phyloP scores from a whole-genome alignment of 345 rosid genomes.

The Bruguiera parviflora region DNA sequence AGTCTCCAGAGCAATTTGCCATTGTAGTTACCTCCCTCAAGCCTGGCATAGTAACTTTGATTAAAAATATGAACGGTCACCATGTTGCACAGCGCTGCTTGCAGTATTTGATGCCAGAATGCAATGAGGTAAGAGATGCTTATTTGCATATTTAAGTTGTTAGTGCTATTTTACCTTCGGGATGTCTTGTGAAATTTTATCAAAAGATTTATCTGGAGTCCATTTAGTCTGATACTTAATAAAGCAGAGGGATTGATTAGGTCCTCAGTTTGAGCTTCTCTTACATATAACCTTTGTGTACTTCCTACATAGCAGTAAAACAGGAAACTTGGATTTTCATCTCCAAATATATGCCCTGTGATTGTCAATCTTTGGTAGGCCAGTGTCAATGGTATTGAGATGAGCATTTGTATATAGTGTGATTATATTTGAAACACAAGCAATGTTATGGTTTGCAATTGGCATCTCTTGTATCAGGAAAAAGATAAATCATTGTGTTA shows the following conservation, averaged over 20 bases:
- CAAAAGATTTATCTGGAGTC: neutral
- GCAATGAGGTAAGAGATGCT: constrained; percentile 40
- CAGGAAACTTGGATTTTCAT: too few species aligned
- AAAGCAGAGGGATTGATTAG: neutral
- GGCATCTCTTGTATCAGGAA: too few species aligned
- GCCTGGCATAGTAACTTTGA: constrained; percentile 60
- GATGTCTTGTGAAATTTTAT: neutral
- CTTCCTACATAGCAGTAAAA: too few species aligned
- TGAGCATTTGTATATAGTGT: too few species aligned
- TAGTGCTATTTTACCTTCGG: neutral
- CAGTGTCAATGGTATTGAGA: too few species aligned
- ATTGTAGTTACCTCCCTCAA: constrained; percentile 55
- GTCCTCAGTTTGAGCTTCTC: neutral
- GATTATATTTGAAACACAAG: too few species aligned
- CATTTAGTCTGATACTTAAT: neutral
- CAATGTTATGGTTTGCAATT: too few species aligned
- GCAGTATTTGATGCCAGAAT: constrained; percentile 51
- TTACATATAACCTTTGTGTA: too few species aligned
- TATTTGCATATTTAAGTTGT: neutral
- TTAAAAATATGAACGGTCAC: constrained; percentile 72
- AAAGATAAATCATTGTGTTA: too few species aligned
- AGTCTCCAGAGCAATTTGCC: constrained; percentile 51
- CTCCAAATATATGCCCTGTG: too few species aligned
- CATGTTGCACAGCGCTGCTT: constrained; percentile 82
- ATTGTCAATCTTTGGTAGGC: too few species aligned